A percentile compares a stretch with the other conserved stretches of the same genome.
phyloP scores from a whole-genome alignment of 495 filamentous ascomycete genomes.

The Talaromyces adpressus region DNA sequence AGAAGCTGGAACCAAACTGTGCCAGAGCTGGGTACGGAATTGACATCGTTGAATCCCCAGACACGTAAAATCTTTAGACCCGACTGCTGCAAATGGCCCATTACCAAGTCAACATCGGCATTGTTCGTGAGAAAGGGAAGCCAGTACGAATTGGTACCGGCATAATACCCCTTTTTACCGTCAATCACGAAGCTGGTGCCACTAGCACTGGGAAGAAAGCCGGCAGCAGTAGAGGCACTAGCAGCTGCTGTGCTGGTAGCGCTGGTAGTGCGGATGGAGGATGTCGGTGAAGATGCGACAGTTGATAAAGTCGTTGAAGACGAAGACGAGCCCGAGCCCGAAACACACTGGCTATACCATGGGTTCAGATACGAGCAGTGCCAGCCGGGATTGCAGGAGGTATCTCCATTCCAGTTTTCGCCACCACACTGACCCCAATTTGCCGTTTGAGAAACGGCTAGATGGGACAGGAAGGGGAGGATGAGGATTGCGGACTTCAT shows the following conservation, averaged over 20 bases:
- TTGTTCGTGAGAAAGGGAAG: conserved; percentile 53
- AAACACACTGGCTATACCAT: conserved; percentile 33
- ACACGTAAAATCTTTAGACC: conserved; percentile 57
- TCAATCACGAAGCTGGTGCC: conserved; percentile 15
- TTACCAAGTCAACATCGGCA: conserved; percentile 46
- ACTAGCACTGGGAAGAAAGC: neutral
- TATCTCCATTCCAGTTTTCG: conserved; percentile 18
- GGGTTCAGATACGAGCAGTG: conserved; percentile 26
- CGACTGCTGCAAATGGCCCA: conserved; percentile 34
- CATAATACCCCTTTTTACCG: conserved; percentile 32
- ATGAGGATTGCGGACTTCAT: conserved; percentile 4
- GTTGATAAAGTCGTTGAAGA: neutral
- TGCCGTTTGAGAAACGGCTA: conserved; percentile 19
- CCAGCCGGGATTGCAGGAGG: conserved; percentile 23
- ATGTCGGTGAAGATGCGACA: neutral
- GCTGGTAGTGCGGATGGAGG: neutral
- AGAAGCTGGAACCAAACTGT: conserved; percentile 52
- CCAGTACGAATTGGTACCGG: conserved; percentile 66
- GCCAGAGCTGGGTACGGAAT: conserved; percentile 25
- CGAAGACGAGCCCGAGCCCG: conserved; percentile 1
- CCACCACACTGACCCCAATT: conserved; percentile 33
- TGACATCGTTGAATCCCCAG: conserved; percentile 61
- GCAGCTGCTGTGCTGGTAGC: neutral
- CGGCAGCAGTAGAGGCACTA: neutral
- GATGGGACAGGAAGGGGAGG: conserved; percentile 11